These are phyloP conservation scores for Hondaea fermentalgiana DNA, from an alignment of 108 stramenopile genomes.

Conservation along the genomic window DNA sequence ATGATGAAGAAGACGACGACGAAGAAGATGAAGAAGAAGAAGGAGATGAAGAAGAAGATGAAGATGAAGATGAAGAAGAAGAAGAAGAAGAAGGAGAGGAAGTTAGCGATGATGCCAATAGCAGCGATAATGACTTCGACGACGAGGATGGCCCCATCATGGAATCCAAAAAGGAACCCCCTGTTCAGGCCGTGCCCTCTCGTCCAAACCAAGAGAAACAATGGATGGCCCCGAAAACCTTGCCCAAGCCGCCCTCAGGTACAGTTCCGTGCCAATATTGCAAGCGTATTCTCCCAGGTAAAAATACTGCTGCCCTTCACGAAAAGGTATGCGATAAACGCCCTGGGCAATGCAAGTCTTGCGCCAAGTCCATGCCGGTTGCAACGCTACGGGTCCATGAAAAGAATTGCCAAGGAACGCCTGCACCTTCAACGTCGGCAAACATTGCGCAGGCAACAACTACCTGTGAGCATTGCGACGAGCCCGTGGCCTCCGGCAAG, in stretches of 20 bases:
- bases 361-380: not conserved
- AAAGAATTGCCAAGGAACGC: not conserved
- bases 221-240: not conserved
- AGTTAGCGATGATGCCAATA: too few relatives aligned
- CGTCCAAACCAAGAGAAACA: too few relatives aligned
- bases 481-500: not conserved
- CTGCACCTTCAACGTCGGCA: not conserved
- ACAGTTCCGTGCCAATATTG: not conserved
- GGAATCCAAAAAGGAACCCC: too few relatives aligned
- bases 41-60: not conserved
- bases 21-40: not conserved
- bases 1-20: not conserved
- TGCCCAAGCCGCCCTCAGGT: not conserved
- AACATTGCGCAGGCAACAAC: not conserved
- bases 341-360: not conserved
- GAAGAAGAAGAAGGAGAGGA: not conserved
- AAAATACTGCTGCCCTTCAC: conserved; percentile 1
- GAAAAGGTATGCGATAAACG: conserved; percentile 6
- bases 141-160: too few relatives aligned
- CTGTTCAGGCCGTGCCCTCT: not conserved
- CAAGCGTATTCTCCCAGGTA: not conserved
- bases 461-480: not conserved
- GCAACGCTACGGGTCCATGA: not conserved
- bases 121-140: too few relatives aligned
- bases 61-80: not conserved